Percentiles rank a stretch among this genome's conserved stretches.
These are phyloP conservation scores for Monosporascus sp. DNA, from an alignment of 2,329 filamentous ascomycete species.

Conservation along the genomic window DNA sequence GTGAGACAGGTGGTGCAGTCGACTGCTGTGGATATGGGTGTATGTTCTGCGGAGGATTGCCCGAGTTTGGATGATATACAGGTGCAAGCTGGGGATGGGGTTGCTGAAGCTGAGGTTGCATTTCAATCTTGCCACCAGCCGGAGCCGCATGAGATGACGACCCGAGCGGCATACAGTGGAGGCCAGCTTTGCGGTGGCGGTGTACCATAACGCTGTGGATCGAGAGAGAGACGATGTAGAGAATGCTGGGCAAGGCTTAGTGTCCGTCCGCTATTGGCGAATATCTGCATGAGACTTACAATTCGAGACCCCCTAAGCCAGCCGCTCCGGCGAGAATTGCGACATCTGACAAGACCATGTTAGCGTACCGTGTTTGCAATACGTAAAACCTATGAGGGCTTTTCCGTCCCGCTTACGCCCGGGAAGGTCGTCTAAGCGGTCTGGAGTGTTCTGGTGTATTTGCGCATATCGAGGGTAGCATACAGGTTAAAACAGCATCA, in stretches of 20 bases:
- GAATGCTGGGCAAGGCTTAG: conserved; percentile 28
- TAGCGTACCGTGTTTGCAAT: conserved; percentile 1
- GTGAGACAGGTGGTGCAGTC: conserved; percentile 9
- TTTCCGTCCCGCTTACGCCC: not conserved
- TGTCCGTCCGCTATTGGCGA: not conserved
- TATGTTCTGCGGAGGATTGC: not conserved
- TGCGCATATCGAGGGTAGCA: not conserved
- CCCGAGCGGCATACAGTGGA: conserved; percentile 30
- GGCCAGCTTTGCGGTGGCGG: conserved; percentile 38
- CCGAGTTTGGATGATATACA: conserved; percentile 1
- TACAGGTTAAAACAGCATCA: conserved; percentile 10
- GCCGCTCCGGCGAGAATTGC: conserved; percentile 30
- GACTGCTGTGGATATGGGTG: conserved; percentile 9
- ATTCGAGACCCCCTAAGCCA: conserved; percentile 36
- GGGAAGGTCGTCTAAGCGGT: not conserved
- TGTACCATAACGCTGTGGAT: conserved; percentile 37
- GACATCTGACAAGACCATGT: conserved; percentile 9
- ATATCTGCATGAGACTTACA: conserved; percentile 30
- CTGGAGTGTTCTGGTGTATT: not conserved
- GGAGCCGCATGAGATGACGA: conserved; percentile 16
- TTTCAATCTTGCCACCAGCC: conserved; percentile 17
- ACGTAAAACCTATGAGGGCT: not conserved
- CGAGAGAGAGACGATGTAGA: conserved; percentile 36
- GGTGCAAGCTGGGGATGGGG: conserved; percentile 1
- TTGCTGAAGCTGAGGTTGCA: conserved; percentile 20